Conservation (phyloP, 257 asterid genomes). For the Voacanga thouarsii region DNA sequence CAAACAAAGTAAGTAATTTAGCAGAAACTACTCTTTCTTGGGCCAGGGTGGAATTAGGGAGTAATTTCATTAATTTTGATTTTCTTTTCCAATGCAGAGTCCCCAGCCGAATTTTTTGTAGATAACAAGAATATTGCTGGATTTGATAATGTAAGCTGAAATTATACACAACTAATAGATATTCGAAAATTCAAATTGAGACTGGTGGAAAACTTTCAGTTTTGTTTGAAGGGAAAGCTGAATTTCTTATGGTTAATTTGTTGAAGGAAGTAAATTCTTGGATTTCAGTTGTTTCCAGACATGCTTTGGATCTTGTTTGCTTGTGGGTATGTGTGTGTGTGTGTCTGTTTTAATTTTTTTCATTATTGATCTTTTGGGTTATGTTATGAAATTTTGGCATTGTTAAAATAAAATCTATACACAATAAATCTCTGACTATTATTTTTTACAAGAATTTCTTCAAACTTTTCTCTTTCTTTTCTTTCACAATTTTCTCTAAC, state of each 20-base stretch:
- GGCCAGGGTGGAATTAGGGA: too few species aligned
- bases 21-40: too few species aligned
- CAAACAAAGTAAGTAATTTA: constrained; percentile 53
- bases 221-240: not conserved
- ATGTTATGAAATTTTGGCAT: too few species aligned
- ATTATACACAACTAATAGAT: not conserved
- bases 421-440: too few species aligned
- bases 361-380: not conserved
- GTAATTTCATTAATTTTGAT: not conserved
- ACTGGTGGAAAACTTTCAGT: not conserved
- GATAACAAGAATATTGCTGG: constrained; percentile 95
- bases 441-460: too few species aligned
- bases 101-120: constrained; percentile 94
- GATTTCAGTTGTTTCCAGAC: not conserved
- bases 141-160: constrained; percentile 72
- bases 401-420: too few species aligned
- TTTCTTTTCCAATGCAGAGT: constrained; percentile 42
- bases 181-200: not conserved
- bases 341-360: not conserved
- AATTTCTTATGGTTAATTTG: not conserved
- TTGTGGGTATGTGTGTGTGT: not conserved
- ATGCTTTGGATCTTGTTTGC: not conserved
- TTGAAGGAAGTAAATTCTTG: not conserved
- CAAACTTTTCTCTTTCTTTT: too few species aligned
- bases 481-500: too few species aligned